Percentiles rank a stretch among this genome's conserved stretches.
Conservation (phyloP, 2,329 filamentous ascomycete genomes). For the Ophiostoma himal-ulmi region DNA sequence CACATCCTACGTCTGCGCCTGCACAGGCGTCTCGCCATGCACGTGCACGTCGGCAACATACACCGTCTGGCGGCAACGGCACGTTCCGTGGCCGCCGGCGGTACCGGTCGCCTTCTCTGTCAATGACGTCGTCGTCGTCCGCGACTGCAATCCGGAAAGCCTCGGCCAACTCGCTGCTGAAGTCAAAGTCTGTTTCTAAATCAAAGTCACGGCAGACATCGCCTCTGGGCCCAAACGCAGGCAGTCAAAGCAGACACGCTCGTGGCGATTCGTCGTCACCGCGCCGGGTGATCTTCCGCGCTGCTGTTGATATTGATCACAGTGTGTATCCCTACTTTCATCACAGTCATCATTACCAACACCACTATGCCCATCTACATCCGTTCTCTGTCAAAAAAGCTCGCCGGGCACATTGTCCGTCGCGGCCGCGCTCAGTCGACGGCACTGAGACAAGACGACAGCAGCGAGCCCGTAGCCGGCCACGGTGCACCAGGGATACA, state of each 20-base stretch:
- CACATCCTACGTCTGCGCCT: background rate
- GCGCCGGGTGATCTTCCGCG: slow-evolving; percentile 13
- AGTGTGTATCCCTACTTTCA: background rate
- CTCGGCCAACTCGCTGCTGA: slow-evolving; percentile 5
- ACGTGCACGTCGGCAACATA: slow-evolving; percentile 24
- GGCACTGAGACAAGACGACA: slow-evolving; percentile 8
- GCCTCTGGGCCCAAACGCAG: slow-evolving; percentile 8
- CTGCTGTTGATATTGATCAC: slow-evolving; percentile 14
- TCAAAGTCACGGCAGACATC: slow-evolving; percentile 15
- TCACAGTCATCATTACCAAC: background rate
- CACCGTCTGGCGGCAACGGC: slow-evolving; percentile 34
- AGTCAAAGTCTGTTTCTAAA: background rate
- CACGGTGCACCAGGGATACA: slow-evolving; percentile 1
- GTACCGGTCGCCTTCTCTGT: slow-evolving; percentile 33
- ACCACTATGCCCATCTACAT: background rate
- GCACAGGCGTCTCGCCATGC: background rate
- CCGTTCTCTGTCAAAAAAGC: background rate
- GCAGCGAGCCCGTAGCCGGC: slow-evolving; percentile 20
- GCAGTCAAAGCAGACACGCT: slow-evolving; percentile 2
- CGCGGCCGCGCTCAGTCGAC: slow-evolving; percentile 17
- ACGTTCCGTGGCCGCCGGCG: slow-evolving; percentile 40
- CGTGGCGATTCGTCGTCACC: slow-evolving; percentile 18
- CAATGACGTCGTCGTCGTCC: slow-evolving; percentile 24
- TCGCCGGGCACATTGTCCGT: slow-evolving; percentile 15
- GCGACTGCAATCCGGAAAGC: slow-evolving; percentile 22